These are phyloP conservation scores for Monosporascus sp. DNA, from an alignment of 2,329 filamentous ascomycete genomes.

Conservation along the genomic window DNA sequence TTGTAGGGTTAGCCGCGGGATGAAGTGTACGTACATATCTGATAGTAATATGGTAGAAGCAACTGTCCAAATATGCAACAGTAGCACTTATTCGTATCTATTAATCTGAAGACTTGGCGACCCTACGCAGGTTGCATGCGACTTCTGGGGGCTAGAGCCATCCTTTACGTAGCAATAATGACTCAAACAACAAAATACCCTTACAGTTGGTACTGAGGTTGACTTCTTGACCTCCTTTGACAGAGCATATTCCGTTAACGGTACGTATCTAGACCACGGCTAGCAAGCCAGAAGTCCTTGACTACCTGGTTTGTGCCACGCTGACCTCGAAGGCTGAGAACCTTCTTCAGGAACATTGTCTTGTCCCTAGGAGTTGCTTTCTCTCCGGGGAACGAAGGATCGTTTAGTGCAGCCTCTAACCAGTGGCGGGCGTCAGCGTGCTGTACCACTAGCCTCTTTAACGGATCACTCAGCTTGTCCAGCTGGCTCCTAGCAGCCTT, in stretches of 20 bases:
- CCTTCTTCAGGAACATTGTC: slow-evolving; percentile 58
- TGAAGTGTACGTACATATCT: background rate
- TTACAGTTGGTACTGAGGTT: background rate
- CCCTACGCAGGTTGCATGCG: too few relatives aligned
- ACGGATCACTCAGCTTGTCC: slow-evolving; percentile 63
- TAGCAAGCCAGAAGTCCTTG: slow-evolving; percentile 68
- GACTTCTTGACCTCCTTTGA: background rate
- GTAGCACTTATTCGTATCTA: too few relatives aligned
- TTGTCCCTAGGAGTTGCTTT: slow-evolving; percentile 57
- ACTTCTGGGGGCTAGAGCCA: too few relatives aligned
- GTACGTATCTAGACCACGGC: slow-evolving; percentile 31
- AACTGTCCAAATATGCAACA: too few relatives aligned
- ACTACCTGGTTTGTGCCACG: slow-evolving; percentile 62
- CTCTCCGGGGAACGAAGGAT: slow-evolving; percentile 52
- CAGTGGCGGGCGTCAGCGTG: slow-evolving; percentile 53
- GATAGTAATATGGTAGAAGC: too few relatives aligned
- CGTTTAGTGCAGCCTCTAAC: slow-evolving; percentile 56
- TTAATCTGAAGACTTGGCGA: too few relatives aligned
- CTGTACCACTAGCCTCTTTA: slow-evolving; percentile 61
- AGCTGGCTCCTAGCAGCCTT: slow-evolving; percentile 66
- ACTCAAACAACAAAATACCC: too few relatives aligned
- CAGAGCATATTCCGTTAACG: background rate
- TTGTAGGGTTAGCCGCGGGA: slow-evolving; percentile 41
- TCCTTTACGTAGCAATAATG: too few relatives aligned
- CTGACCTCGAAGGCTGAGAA: slow-evolving; percentile 60